phyloP scores from a whole-genome alignment of 345 rosid species.

The Gossypium australe region DNA sequence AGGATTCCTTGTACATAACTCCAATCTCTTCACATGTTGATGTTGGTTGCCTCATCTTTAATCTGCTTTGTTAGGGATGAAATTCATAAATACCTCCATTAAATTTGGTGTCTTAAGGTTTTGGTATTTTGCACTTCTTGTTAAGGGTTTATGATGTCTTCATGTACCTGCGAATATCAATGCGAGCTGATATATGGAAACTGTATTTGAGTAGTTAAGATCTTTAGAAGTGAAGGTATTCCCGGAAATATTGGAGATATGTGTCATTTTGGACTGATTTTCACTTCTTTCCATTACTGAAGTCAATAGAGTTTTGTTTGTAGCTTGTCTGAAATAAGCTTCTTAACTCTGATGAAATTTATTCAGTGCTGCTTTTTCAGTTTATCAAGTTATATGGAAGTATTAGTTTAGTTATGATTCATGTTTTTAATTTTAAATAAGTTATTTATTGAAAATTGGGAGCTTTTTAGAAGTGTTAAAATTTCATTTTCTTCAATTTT shows the following conservation, averaged over 20 bases:
- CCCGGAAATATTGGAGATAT: not conserved
- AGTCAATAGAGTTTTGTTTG: not conserved
- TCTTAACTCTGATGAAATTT: not conserved
- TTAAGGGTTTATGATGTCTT: not conserved
- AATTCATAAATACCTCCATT: not conserved
- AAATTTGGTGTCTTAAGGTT: not conserved
- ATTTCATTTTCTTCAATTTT: too few species aligned
- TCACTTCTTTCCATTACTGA: not conserved
- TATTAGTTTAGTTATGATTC: not conserved
- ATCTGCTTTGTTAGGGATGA: not conserved
- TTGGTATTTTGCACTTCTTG: not conserved
- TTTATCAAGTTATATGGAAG: not conserved
- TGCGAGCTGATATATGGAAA: not conserved
- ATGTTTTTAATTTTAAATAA: not conserved
- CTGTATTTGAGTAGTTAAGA: not conserved
- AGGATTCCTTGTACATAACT: not conserved
- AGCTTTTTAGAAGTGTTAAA: too few species aligned
- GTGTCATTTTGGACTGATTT: not conserved
- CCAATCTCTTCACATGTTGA: too few species aligned
- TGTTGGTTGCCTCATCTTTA: not conserved
- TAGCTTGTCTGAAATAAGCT: not conserved
- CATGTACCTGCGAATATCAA: not conserved
- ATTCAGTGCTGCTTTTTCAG: not conserved
- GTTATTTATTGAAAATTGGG: too few species aligned
- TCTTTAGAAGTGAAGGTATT: not conserved